phyloP scores from a whole-genome alignment of 2,329 filamentous ascomycete species.

The Pseudocercospora musae region DNA sequence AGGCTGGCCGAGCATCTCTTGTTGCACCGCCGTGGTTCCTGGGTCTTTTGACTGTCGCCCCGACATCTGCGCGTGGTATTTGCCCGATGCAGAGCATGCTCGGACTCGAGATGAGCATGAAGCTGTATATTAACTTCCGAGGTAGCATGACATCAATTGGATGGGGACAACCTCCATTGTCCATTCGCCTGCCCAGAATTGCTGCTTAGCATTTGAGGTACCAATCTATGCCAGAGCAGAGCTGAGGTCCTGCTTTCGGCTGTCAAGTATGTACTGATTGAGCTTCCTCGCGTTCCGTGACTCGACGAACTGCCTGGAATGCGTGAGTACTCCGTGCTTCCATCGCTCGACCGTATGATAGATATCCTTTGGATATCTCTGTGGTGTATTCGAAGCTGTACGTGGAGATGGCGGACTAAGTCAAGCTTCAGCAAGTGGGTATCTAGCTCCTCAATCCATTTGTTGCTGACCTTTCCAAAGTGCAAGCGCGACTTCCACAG shows the following conservation, averaged over 20 bases:
- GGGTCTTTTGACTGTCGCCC: neutral
- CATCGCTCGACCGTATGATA: neutral
- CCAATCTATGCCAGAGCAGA: neutral
- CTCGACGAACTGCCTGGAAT: neutral
- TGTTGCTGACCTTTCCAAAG: neutral
- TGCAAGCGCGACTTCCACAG: neutral
- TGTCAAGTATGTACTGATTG: neutral
- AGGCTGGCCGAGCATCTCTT: neutral
- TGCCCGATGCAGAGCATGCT: neutral
- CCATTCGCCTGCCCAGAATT: neutral
- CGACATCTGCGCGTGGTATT: neutral
- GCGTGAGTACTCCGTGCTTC: neutral
- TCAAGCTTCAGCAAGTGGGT: neutral
- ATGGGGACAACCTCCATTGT: neutral
- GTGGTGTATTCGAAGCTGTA: neutral
- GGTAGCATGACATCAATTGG: neutral
- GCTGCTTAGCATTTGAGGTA: neutral
- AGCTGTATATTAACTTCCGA: neutral
- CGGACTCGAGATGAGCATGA: neutral
- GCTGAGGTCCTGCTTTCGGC: neutral
- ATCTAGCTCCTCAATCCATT: neutral
- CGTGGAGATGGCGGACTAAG: neutral
- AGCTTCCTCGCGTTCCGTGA: neutral
- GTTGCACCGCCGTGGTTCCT: neutral
- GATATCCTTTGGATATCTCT: neutral